A percentile compares a stretch with the other conserved stretches of the same genome.
Evolutionary conservation across 2,329 filamentous ascomycete genomes (phyloP).

Genomic region (Calonectria crousiana): DNA sequence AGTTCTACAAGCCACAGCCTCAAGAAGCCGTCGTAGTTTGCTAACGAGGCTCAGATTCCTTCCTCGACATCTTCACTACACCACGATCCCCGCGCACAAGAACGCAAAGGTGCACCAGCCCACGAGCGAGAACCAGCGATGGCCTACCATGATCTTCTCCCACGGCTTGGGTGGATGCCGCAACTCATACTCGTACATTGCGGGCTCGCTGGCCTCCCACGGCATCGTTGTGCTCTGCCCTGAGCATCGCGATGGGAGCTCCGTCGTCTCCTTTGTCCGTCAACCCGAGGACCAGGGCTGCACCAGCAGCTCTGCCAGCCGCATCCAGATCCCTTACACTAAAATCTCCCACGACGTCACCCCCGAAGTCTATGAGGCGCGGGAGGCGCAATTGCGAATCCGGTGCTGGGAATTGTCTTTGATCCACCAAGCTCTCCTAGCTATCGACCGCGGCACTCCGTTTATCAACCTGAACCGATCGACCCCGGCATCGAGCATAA

Average conservation of each 20-base stretch:
- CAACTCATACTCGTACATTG: slow-evolving; percentile 88
- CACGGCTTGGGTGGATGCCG: slow-evolving; percentile 85
- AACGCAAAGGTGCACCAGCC: slow-evolving; percentile 74
- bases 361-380: slow-evolving; percentile 73
- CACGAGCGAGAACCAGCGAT: slow-evolving; percentile 64
- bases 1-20: slow-evolving; percentile 42
- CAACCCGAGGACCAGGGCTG: slow-evolving; percentile 63
- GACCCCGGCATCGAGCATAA: slow-evolving; percentile 59
- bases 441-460: slow-evolving; percentile 69
- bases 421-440: slow-evolving; percentile 75
- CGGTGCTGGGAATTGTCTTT: slow-evolving; percentile 84
- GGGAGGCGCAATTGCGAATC: slow-evolving; percentile 80
- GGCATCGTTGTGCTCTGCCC: slow-evolving; percentile 85
- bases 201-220: slow-evolving; percentile 82
- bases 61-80: slow-evolving; percentile 79
- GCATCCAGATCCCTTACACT: slow-evolving; percentile 59
- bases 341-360: slow-evolving; percentile 72
- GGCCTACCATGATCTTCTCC: slow-evolving; percentile 88
- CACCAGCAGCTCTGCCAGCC: slow-evolving; percentile 40
- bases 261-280: slow-evolving; percentile 79
- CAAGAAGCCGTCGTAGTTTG: neutral
- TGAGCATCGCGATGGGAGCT: slow-evolving; percentile 86
- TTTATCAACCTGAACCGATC: slow-evolving; percentile 67
- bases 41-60: slow-evolving; percentile 63
- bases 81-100: slow-evolving; percentile 78